Evolutionary conservation across 2,329 filamentous ascomycete genomes (phyloP).

Genomic region (Lecanoromycetidae sp.): DNA sequence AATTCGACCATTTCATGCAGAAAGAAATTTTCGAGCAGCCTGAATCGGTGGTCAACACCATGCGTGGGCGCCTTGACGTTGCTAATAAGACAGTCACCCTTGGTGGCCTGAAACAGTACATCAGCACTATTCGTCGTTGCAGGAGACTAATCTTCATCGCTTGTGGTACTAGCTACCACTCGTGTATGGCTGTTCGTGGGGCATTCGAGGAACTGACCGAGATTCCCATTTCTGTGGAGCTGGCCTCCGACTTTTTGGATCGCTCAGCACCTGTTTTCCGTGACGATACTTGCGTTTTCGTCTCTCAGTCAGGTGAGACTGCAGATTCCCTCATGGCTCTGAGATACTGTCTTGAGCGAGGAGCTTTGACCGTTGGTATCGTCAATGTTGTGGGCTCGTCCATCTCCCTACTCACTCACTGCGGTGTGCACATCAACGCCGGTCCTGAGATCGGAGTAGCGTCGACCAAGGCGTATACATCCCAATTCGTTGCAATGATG

Average conservation of each 20-base stretch:
- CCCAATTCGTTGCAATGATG: slow-evolving; percentile 98
- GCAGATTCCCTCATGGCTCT: slow-evolving; percentile 95
- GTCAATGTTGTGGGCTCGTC: slow-evolving; percentile 98
- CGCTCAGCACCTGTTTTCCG: slow-evolving; percentile 95
- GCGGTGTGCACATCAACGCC: slow-evolving; percentile 98
- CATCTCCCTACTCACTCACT: slow-evolving; percentile 97
- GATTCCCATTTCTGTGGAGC: slow-evolving; percentile 91
- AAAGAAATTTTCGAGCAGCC: slow-evolving; percentile 99
- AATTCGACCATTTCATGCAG: slow-evolving; percentile 99
- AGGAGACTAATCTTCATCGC: slow-evolving; percentile 97
- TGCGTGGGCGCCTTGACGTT: slow-evolving; percentile 93
- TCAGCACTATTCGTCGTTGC: slow-evolving; percentile 90
- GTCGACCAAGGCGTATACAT: slow-evolving; percentile 98
- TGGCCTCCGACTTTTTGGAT: slow-evolving; percentile 97
- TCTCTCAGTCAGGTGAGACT: slow-evolving; percentile 97
- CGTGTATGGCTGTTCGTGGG: slow-evolving; percentile 97
- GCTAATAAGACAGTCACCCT: slow-evolving; percentile 92
- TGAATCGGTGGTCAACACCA: slow-evolving; percentile 98
- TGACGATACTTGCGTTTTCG: slow-evolving; percentile 97
- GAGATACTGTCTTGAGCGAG: slow-evolving; percentile 94
- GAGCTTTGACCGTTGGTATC: slow-evolving; percentile 91
- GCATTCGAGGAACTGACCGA: slow-evolving; percentile 96
- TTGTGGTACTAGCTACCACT: slow-evolving; percentile 96
- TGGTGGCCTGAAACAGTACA: slow-evolving; percentile 91
- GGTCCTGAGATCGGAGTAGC: slow-evolving; percentile 98